Evolutionary conservation across 2,329 filamentous ascomycete genomes (phyloP), one percentile per base, ranked within the genome.

Genomic region (Colletotrichum sp.): DNA sequence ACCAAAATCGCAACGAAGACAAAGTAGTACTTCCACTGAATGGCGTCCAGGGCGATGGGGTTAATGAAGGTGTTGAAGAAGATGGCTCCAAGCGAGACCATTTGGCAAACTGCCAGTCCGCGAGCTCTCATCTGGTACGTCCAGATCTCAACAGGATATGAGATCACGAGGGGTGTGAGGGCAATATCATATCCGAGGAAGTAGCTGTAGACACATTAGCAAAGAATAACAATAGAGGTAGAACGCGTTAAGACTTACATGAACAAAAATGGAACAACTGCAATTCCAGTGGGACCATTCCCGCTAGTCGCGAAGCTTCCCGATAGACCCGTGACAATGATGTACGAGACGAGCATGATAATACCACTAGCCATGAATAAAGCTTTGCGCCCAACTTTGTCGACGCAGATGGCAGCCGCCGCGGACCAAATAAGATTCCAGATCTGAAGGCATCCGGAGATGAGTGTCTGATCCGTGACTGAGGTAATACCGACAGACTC

Each of bases 1-100:
- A 96, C 93, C 92, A 85, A 78, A 28, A 67, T 71, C 34, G 86
- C 81, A 77, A 88, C 85, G 62, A 87, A 85, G 2, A 81, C 81
- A 8, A 88, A 85, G 76, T 87, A 88, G 75, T 87, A 88, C 36
- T 82, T 83, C 87, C 86, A 88, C 65, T 82, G 78, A 24, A 85
- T 82, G 24, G 82, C 83, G 4, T 81, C 75, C 6, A 88, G 83
- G 0, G 86, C 86, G 28, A 87, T 85, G 0, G 87, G 85, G 80
- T 88, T 88, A 79, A 87, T 85, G 52, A 86, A 86, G 39, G 83
- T 86, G 44, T 85, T 85, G 80, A 87, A 87, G 80, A 87, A 87
- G 30, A 85, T 83, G 59, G 72, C 77, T 26, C 18, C 60, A 4
- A 71, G 67, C 12, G 72, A 60, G 18, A 65, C 63, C 39, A 75